phyloP scores from a whole-genome alignment of 1,284 basidiomycete genomes.

The Flammula alnicola region DNA sequence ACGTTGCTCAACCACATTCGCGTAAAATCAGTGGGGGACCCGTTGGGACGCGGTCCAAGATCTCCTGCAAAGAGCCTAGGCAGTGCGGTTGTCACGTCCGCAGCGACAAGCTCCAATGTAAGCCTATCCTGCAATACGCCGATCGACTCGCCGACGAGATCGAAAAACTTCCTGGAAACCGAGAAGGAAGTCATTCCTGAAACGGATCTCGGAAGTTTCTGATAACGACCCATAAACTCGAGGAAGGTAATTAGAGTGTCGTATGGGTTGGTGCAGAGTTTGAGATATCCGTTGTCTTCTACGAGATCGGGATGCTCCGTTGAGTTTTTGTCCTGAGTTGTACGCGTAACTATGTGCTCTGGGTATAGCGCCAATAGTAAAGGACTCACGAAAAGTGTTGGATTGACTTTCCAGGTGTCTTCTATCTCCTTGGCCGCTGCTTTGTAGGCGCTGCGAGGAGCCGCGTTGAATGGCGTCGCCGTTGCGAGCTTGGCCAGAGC shows the following conservation, averaged over 20 bases:
- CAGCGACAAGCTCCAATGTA: constrained; percentile 5
- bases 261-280: neutral
- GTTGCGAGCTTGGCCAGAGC: neutral
- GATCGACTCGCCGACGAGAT: neutral
- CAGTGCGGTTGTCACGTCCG: neutral
- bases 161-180: constrained; percentile 2
- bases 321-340: neutral
- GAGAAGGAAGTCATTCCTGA: neutral
- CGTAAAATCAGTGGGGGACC: neutral
- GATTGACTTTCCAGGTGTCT: constrained; percentile 9
- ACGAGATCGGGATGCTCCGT: neutral
- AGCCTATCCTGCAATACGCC: neutral
- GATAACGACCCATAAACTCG: neutral
- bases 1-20: constrained; percentile 11
- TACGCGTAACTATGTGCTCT: neutral
- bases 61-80: constrained; percentile 6
- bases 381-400: constrained; percentile 10
- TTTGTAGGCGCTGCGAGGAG: neutral
- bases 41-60: constrained; percentile 3
- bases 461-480: neutral
- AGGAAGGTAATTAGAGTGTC: neutral
- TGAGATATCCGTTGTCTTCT: neutral
- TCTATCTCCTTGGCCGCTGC: neutral
- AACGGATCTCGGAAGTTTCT: neutral
- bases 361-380: neutral